Conservation (phyloP, 306 rosid species). For the Trifolium dubium region DNA sequence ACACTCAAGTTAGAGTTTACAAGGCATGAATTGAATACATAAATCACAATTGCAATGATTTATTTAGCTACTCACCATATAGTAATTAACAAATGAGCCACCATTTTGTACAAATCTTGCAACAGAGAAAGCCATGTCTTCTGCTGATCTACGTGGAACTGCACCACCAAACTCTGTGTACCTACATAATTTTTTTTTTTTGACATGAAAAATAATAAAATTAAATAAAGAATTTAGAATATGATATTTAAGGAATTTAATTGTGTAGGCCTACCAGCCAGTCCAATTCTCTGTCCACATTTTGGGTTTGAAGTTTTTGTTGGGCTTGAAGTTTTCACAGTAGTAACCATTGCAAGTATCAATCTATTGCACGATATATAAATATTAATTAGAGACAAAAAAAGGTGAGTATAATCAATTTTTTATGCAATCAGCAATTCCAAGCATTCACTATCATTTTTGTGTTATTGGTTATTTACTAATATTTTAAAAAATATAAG, state of each 20-base stretch:
- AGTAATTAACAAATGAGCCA: slow-evolving; percentile 87
- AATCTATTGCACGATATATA: slow-evolving; percentile 59
- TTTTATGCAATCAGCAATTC: background rate
- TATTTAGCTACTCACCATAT: slow-evolving; percentile 61
- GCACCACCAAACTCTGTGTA: slow-evolving; percentile 90
- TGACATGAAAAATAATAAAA: slow-evolving; percentile 13
- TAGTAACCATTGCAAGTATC: slow-evolving; percentile 91
- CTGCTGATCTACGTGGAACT: slow-evolving; percentile 79
- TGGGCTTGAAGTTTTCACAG: slow-evolving; percentile 84
- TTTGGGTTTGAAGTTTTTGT: slow-evolving; percentile 75
- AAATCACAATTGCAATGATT: slow-evolving; percentile 17
- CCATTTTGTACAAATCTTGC: slow-evolving; percentile 86
- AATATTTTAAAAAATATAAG: too few relatives aligned
- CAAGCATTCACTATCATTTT: too few relatives aligned
- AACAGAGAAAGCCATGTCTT: slow-evolving; percentile 84
- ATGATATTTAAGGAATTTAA: slow-evolving; percentile 12
- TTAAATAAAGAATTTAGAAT: background rate
- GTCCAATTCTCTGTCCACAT: slow-evolving; percentile 98
- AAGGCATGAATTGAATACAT: slow-evolving; percentile 4
- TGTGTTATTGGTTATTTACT: too few relatives aligned
- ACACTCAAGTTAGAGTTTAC: slow-evolving; percentile 10
- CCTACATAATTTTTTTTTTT: too few relatives aligned
- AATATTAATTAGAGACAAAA: slow-evolving; percentile 22
- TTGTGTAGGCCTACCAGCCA: slow-evolving; percentile 70
- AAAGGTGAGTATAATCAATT: background rate